These are phyloP conservation scores for Lodderomyces elongisporus DNA, from an alignment of 1,139 yeast genomes.

Conservation along the genomic window DNA sequence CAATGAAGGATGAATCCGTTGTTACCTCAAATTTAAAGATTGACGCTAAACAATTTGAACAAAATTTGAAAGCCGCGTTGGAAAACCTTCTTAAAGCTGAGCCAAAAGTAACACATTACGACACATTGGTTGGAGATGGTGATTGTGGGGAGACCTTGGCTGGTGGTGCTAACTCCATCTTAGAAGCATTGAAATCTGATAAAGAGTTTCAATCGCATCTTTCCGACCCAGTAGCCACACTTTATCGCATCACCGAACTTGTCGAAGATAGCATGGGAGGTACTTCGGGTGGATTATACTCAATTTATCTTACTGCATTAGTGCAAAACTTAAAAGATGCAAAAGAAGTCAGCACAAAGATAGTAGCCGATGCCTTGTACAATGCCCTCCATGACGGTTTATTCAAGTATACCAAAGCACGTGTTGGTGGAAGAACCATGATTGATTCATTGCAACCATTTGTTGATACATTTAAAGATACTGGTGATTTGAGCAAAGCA, in stretches of 20 bases:
- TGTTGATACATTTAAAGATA: constrained; percentile 51
- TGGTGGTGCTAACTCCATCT: constrained; percentile 72
- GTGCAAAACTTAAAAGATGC: constrained; percentile 32
- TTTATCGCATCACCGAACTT: constrained; percentile 55
- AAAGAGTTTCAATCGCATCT: constrained; percentile 20
- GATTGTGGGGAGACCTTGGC: constrained; percentile 93
- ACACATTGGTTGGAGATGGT: constrained; percentile 92
- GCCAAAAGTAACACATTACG: constrained; percentile 78
- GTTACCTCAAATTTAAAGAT: constrained; percentile 36
- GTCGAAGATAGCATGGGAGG: constrained; percentile 95
- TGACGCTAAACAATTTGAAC: constrained; percentile 34
- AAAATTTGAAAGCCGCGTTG: constrained; percentile 47
- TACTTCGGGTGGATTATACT: constrained; percentile 89
- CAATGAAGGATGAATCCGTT: constrained; percentile 22
- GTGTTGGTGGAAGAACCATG: constrained; percentile 85
- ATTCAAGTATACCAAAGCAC: constrained; percentile 77
- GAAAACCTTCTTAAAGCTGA: constrained; percentile 50
- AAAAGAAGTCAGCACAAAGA: constrained; percentile 26
- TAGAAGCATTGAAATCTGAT: constrained; percentile 45
- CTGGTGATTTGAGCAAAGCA: constrained; percentile 54
- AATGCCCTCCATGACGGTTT: constrained; percentile 38
- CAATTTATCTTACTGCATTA: constrained; percentile 60
- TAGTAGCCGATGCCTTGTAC: constrained; percentile 28
- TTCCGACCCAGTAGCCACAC: constrained; percentile 42
- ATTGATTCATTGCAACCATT: constrained; percentile 88